These are phyloP conservation scores for Murraya paniculata DNA, from an alignment of 345 rosid species.

Conservation along the genomic window DNA sequence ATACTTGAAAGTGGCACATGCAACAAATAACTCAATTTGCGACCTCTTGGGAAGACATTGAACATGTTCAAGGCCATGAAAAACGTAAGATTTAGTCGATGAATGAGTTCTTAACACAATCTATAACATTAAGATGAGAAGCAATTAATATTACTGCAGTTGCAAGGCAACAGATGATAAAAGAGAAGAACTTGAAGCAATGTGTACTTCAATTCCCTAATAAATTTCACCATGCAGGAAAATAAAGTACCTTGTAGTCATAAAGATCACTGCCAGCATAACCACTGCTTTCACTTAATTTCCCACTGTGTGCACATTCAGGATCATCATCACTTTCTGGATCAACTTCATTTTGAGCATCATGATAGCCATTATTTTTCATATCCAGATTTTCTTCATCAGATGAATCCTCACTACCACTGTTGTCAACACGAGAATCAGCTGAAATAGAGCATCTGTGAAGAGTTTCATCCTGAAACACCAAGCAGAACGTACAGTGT, in stretches of 20 bases:
- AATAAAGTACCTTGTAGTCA: slow-evolving; percentile 73
- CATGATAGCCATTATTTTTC: slow-evolving; percentile 77
- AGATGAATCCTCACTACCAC: slow-evolving; percentile 86
- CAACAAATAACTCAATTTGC: not conserved
- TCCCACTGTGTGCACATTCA: slow-evolving; percentile 76
- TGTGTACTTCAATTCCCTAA: not conserved
- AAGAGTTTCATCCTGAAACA: slow-evolving; percentile 87
- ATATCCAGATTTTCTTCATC: slow-evolving; percentile 78
- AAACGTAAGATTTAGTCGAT: not conserved
- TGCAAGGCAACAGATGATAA: not conserved
- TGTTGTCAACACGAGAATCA: slow-evolving; percentile 82
- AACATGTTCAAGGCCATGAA: not conserved
- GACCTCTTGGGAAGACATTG: not conserved
- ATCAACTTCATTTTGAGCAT: slow-evolving; percentile 87
- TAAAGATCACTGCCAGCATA: slow-evolving; percentile 82
- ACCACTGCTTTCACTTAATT: slow-evolving; percentile 89
- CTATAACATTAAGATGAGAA: not conserved
- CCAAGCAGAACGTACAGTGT: not conserved
- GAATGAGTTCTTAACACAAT: not conserved
- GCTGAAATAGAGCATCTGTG: slow-evolving; percentile 94
- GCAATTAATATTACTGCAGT: not conserved
- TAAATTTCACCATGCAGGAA: not conserved
- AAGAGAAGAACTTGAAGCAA: not conserved
- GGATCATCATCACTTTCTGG: slow-evolving; percentile 77
- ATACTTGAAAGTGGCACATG: not conserved